Evolutionary conservation across 192 early-diverging fungal genomes (phyloP).

Genomic region (Gaertneriomyces semiglobifer): DNA sequence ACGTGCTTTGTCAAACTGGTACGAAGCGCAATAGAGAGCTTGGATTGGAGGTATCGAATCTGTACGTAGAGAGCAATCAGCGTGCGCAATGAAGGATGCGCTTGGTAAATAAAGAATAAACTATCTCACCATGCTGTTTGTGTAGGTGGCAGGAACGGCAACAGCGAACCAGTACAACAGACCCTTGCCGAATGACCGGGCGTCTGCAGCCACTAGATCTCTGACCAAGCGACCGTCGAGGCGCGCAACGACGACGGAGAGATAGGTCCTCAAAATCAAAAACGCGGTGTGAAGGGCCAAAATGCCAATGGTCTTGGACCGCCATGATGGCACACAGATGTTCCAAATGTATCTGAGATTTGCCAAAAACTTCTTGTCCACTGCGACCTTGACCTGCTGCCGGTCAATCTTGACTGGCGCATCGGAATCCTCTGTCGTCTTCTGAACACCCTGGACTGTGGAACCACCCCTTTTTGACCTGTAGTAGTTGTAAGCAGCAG

Average conservation of each 20-base stretch:
- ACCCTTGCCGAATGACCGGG: slow-evolving; percentile 76
- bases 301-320: slow-evolving; percentile 76
- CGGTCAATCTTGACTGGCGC: slow-evolving; percentile 37
- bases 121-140: slow-evolving; percentile 81
- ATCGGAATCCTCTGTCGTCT: slow-evolving; percentile 9
- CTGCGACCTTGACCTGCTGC: slow-evolving; percentile 45
- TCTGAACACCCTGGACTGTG: neutral
- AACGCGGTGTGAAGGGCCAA: slow-evolving; percentile 80
- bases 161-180: slow-evolving; percentile 90
- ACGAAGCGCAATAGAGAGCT: slow-evolving; percentile 45
- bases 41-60: slow-evolving; percentile 42
- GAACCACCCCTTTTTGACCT: neutral
- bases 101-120: neutral
- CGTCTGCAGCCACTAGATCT: slow-evolving; percentile 83
- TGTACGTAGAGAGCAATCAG: slow-evolving; percentile 48
- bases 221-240: slow-evolving; percentile 93
- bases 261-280: slow-evolving; percentile 84
- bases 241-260: slow-evolving; percentile 87
- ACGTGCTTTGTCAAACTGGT: slow-evolving; percentile 77
- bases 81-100: slow-evolving; percentile 80
- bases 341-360: slow-evolving; percentile 65
- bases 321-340: slow-evolving; percentile 77
- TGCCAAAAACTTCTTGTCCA: slow-evolving; percentile 41
- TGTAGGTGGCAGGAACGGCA: slow-evolving; percentile 93
- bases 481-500: slow-evolving; percentile 20